phyloP scores from a whole-genome alignment of 148 eudicot genomes.

The Polygonum maritimum region DNA sequence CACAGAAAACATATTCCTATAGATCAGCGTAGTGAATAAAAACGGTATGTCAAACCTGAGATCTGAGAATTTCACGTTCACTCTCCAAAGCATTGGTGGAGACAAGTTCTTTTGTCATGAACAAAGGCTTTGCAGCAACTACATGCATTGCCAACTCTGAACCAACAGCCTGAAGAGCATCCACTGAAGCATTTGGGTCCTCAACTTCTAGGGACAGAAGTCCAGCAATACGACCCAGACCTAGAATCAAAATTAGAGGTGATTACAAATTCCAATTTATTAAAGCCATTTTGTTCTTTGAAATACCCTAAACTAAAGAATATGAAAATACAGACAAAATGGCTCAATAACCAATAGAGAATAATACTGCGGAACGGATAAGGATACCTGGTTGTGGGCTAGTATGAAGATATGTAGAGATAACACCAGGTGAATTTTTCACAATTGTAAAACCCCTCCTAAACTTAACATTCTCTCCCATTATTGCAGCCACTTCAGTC shows the following conservation, averaged over 20 bases:
- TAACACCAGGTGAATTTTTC: constrained; percentile 60
- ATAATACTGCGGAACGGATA: neutral
- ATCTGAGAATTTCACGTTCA: constrained; percentile 82
- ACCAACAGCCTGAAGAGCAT: constrained; percentile 66
- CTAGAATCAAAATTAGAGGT: constrained; percentile 26
- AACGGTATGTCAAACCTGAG: constrained; percentile 52
- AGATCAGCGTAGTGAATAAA: neutral
- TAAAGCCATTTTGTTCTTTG: neutral
- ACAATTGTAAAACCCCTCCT: constrained; percentile 65
- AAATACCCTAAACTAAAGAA: neutral
- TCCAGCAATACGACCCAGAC: constrained; percentile 94
- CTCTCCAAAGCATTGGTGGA: constrained; percentile 63
- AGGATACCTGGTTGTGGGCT: constrained; percentile 76
- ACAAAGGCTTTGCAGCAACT: constrained; percentile 83
- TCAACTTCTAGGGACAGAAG: constrained; percentile 80
- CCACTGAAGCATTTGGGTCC: constrained; percentile 47
- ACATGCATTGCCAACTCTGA: constrained; percentile 96
- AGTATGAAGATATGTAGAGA: constrained; percentile 89
- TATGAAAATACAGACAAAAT: neutral
- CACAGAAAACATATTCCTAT: neutral
- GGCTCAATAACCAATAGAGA: neutral
- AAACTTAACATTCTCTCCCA: constrained; percentile 94
- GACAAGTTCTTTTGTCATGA: constrained; percentile 72
- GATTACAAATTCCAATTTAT: neutral
- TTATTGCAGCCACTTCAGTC: constrained; percentile 82